These are phyloP conservation scores for Metarhizium humberi DNA, from an alignment of 2,329 filamentous ascomycete genomes.

Conservation along the genomic window DNA sequence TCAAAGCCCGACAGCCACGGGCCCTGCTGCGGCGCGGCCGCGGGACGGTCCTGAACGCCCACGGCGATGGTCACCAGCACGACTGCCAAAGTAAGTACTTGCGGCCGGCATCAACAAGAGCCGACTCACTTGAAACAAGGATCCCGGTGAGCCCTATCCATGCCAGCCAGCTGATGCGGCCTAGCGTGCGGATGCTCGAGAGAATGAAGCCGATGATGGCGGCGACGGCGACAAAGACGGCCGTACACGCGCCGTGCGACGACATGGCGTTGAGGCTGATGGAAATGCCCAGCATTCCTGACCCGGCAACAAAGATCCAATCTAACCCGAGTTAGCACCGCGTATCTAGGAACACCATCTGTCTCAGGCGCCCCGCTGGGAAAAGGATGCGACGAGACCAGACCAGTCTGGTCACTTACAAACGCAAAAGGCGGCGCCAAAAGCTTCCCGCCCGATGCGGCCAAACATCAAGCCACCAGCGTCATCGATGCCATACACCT, in stretches of 20 bases:
- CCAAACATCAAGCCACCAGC: constrained; percentile 41
- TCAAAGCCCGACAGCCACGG: constrained; percentile 19
- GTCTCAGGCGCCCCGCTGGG: too few relatives aligned
- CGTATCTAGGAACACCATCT: too few relatives aligned
- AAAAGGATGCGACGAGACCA: not conserved
- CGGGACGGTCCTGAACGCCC: constrained; percentile 9
- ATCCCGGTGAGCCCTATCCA: constrained; percentile 15
- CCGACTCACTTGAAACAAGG: constrained; percentile 9
- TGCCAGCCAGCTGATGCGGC: constrained; percentile 17
- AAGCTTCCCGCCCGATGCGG: constrained; percentile 30
- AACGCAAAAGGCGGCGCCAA: constrained; percentile 26
- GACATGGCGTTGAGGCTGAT: constrained; percentile 27
- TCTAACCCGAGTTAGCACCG: constrained; percentile 1
- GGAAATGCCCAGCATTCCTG: constrained; percentile 28
- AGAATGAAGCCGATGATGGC: constrained; percentile 16
- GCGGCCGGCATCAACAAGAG: too few relatives aligned
- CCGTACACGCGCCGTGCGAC: constrained; percentile 14
- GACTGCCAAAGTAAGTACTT: not conserved
- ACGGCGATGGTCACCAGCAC: constrained; percentile 5
- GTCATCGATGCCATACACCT: constrained; percentile 45
- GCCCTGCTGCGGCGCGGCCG: constrained; percentile 12
- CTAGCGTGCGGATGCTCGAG: constrained; percentile 17
- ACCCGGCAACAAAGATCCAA: constrained; percentile 21
- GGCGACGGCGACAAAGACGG: constrained; percentile 22
- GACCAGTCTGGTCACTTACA: constrained; percentile 15